These are phyloP conservation scores for Penicillium paxilli DNA, from an alignment of 495 filamentous ascomycete genomes.

Conservation along the genomic window DNA sequence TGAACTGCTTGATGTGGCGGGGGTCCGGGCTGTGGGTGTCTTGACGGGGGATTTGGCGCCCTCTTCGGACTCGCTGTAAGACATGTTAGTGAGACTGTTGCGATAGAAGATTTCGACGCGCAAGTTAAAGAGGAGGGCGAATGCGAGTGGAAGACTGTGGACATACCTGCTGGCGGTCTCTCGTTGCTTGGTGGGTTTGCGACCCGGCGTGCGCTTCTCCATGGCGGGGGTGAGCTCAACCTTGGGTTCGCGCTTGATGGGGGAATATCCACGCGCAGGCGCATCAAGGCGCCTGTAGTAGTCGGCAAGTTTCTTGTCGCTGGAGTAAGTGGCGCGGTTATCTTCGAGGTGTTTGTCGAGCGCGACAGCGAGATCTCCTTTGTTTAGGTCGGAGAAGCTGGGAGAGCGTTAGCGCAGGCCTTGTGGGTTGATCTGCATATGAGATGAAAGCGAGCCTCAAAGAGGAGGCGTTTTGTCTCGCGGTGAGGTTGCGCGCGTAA, in stretches of 20 bases:
- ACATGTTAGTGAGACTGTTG: not conserved
- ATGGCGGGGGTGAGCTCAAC: constrained; percentile 27
- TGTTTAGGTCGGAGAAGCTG: constrained; percentile 72
- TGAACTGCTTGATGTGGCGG: too few relatives aligned
- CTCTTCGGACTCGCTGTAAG: constrained; percentile 18
- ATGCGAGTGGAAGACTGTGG: not conserved
- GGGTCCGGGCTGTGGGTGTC: not conserved
- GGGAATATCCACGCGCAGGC: constrained; percentile 56
- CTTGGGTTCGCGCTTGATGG: constrained; percentile 67
- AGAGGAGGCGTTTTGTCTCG: too few relatives aligned
- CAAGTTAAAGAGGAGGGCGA: not conserved
- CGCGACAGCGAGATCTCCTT: constrained; percentile 75
- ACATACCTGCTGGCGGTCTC: constrained; percentile 48
- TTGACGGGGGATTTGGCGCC: not conserved
- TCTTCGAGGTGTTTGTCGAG: constrained; percentile 74
- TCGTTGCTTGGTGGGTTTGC: constrained; percentile 40
- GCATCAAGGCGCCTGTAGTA: constrained; percentile 72
- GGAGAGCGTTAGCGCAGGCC: constrained; percentile 12
- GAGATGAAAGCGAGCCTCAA: too few relatives aligned
- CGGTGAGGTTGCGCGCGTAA: not conserved
- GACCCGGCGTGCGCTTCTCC: constrained; percentile 33
- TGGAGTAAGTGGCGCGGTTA: constrained; percentile 59
- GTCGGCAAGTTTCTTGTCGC: constrained; percentile 62
- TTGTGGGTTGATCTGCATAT: not conserved
- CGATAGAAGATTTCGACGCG: not conserved